Evolutionary conservation across 2,329 filamentous ascomycete species (phyloP).

Genomic region (Fusarium sp.): DNA sequence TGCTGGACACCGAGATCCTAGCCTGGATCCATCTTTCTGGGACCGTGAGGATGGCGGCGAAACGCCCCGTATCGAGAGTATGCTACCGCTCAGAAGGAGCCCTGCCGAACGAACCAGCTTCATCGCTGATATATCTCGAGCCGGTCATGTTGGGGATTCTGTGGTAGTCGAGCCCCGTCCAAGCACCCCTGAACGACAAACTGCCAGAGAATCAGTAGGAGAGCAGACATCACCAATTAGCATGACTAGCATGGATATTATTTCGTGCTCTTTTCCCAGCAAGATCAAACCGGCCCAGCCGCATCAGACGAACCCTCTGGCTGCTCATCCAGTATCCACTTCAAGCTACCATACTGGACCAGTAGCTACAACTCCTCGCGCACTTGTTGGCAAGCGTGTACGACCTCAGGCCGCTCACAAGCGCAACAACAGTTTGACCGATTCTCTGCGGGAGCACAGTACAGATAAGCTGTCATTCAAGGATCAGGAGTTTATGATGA

Average conservation of each 20-base stretch:
- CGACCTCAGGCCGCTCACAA: slow-evolving; percentile 73
- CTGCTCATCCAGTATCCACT: slow-evolving; percentile 68
- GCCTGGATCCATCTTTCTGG: slow-evolving; percentile 67
- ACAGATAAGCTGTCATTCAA: slow-evolving; percentile 64
- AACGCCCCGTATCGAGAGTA: slow-evolving; percentile 59
- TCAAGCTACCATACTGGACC: slow-evolving; percentile 61
- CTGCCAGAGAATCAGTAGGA: slow-evolving; percentile 35
- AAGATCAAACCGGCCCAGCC: slow-evolving; percentile 60
- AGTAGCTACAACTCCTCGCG: slow-evolving; percentile 69
- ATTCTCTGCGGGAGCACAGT: slow-evolving; percentile 80
- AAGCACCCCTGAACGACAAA: slow-evolving; percentile 59
- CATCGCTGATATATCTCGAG: slow-evolving; percentile 60
- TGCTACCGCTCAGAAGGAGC: slow-evolving; percentile 50
- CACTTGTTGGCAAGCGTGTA: slow-evolving; percentile 69
- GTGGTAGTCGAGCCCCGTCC: slow-evolving; percentile 60
- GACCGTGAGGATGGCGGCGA: slow-evolving; percentile 58
- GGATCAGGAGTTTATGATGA: slow-evolving; percentile 69
- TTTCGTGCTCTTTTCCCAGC: slow-evolving; percentile 73
- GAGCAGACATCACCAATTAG: slow-evolving; percentile 64
- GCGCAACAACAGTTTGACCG: slow-evolving; percentile 87
- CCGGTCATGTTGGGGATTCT: slow-evolving; percentile 62
- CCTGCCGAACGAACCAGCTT: slow-evolving; percentile 54
- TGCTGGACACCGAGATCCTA: slow-evolving; percentile 69
- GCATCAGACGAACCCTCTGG: slow-evolving; percentile 58
- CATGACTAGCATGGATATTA: slow-evolving; percentile 69